Conservation (phyloP, 2,329 filamentous ascomycete species). For the Sclerotinia trifoliorum region DNA sequence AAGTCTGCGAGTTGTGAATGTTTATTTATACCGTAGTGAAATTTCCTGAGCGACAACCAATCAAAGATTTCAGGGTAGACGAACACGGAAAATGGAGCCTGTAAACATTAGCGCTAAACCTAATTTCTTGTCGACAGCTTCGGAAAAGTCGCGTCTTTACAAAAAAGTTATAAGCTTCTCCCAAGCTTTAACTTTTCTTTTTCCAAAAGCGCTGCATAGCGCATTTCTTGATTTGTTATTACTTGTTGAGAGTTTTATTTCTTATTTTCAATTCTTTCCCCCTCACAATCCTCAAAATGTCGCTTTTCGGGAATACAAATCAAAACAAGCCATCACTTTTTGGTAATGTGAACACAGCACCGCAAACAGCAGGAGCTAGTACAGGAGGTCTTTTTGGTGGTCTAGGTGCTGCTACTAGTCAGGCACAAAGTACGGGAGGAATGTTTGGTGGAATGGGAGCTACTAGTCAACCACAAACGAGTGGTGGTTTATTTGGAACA, state of each 20-base stretch:
- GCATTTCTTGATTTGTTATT: background rate
- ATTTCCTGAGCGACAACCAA: background rate
- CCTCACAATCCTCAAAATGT: slow-evolving; percentile 7
- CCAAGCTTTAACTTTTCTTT: slow-evolving; percentile 11
- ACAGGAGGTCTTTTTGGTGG: slow-evolving; percentile 28
- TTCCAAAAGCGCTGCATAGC: background rate
- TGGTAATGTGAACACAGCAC: slow-evolving; percentile 5
- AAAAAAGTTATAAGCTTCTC: slow-evolving; percentile 16
- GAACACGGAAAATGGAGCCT: background rate
- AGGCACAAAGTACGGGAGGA: slow-evolving; percentile 29
- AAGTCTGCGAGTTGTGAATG: background rate
- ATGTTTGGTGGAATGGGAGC: slow-evolving; percentile 41
- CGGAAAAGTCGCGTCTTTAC: slow-evolving; percentile 20
- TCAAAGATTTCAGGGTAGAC: slow-evolving; percentile 4
- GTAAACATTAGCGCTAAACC: slow-evolving; percentile 17
- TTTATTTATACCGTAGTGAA: background rate
- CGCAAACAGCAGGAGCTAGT: slow-evolving; percentile 15
- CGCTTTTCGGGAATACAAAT: slow-evolving; percentile 18
- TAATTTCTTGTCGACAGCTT: slow-evolving; percentile 23
- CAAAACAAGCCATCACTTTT: slow-evolving; percentile 19
- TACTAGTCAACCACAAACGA: slow-evolving; percentile 7
- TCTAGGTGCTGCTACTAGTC: slow-evolving; percentile 15
- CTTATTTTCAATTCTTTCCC: background rate
- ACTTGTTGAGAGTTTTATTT: background rate
- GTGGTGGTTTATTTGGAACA: slow-evolving; percentile 19